Conservation (phyloP, 257 asterid genomes). For the Petrea volubilis region DNA sequence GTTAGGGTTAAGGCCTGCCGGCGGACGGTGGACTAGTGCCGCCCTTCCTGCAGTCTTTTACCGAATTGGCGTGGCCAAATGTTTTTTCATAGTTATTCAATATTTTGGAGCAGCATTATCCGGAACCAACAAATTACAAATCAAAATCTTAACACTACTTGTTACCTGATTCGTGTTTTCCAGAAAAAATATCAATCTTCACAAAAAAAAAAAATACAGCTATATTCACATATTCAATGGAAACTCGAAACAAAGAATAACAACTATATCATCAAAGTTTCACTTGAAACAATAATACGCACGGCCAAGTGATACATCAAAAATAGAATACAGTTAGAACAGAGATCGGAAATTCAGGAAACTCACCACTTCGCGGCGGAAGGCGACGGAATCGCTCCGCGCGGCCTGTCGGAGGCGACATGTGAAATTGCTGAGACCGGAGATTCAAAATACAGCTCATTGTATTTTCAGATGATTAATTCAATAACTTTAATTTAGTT, state of each 20-base stretch:
- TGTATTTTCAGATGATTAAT: too few relatives aligned
- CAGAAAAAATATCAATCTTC: neutral
- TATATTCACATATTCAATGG: neutral
- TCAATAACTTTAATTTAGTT: too few relatives aligned
- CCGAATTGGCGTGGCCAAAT: neutral
- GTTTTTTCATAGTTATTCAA: neutral
- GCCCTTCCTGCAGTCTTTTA: neutral
- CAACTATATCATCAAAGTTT: neutral
- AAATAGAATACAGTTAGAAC: neutral
- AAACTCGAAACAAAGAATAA: neutral
- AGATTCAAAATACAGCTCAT: too few relatives aligned
- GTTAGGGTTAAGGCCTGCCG: neutral
- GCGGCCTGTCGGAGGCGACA: neutral
- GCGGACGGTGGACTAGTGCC: neutral
- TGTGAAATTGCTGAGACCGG: too few relatives aligned
- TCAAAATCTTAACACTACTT: neutral
- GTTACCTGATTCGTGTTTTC: neutral
- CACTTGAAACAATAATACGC: neutral
- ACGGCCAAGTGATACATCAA: neutral
- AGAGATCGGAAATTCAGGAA: neutral
- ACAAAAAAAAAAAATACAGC: neutral
- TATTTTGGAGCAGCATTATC: neutral
- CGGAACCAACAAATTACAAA: neutral
- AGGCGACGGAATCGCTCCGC: neutral
- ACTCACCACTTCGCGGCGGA: neutral